Percentiles rank a stretch among this genome's conserved stretches.
Conservation (phyloP, 257 asterid genomes). For the Ligustrum vulgare region DNA sequence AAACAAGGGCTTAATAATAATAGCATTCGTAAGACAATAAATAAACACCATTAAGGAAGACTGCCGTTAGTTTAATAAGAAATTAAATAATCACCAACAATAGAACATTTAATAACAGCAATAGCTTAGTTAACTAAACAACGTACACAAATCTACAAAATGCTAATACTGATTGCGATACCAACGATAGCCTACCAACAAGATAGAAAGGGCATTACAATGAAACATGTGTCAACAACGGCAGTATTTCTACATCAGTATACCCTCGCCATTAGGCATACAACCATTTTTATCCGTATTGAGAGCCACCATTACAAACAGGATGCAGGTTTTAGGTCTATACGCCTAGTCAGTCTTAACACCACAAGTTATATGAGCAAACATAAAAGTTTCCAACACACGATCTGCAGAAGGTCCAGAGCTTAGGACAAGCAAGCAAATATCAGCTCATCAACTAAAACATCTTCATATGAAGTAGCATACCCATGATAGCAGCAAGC, state of each 20-base stretch:
- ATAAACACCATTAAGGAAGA: neutral
- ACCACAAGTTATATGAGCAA: neutral
- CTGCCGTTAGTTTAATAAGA: neutral
- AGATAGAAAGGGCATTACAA: neutral
- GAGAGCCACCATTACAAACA: neutral
- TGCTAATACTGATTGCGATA: neutral
- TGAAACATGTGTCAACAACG: neutral
- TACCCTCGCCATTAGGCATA: constrained; percentile 3
- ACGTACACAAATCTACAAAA: neutral
- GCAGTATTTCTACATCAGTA: constrained; percentile 2
- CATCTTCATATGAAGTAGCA: constrained; percentile 21
- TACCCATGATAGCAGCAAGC: constrained; percentile 99
- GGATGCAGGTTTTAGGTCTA: constrained; percentile 14
- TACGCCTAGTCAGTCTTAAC: constrained; percentile 18
- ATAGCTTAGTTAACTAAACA: neutral
- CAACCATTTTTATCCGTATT: constrained; percentile 5
- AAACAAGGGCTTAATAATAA: neutral
- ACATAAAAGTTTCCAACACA: constrained; percentile 17
- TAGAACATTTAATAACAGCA: neutral
- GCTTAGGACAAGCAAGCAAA: neutral
- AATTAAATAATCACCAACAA: neutral
- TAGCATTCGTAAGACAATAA: neutral
- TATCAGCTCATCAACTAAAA: constrained; percentile 1
- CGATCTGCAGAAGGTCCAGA: constrained; percentile 1
- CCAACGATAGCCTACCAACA: neutral